Evolutionary conservation across 1,284 basidiomycete species (phyloP).

Genomic region (Pisolithus thermaeus): DNA sequence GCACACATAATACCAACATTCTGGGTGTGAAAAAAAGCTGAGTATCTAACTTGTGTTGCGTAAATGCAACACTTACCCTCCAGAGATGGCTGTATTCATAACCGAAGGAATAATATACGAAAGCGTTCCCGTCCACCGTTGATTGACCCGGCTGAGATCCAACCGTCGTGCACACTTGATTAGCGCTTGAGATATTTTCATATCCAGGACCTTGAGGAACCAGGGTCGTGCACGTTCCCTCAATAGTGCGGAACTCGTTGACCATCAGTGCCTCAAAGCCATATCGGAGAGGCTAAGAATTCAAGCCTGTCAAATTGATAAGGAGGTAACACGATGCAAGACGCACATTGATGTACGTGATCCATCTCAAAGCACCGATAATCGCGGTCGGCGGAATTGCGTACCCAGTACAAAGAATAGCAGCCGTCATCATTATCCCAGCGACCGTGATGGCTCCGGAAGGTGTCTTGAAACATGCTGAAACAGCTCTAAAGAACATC

Average conservation of each 20-base stretch:
- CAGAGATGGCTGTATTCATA: constrained; percentile 63
- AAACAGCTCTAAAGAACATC: constrained; percentile 54
- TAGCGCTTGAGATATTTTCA: constrained; percentile 41
- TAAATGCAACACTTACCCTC: constrained; percentile 44
- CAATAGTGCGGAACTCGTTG: constrained; percentile 51
- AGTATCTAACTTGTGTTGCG: neutral
- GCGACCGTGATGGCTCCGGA: constrained; percentile 56
- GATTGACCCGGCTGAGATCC: constrained; percentile 20
- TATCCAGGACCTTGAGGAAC: constrained; percentile 50
- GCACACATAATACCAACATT: constrained; percentile 47
- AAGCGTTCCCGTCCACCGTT: constrained; percentile 15
- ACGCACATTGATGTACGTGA: constrained; percentile 56
- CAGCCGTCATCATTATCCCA: constrained; percentile 45
- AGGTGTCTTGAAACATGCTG: constrained; percentile 46
- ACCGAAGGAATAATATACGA: constrained; percentile 50
- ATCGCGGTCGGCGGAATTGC: constrained; percentile 33
- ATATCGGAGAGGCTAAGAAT: constrained; percentile 39
- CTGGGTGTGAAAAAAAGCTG: constrained; percentile 19
- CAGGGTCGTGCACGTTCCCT: constrained; percentile 36
- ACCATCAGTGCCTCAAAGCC: constrained; percentile 48
- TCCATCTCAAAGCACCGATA: constrained; percentile 61
- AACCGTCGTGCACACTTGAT: constrained; percentile 59
- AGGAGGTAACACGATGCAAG: neutral
- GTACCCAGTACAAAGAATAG: constrained; percentile 41
- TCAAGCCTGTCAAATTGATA: neutral